Base-by-base conservation (phyloP, 2,329 filamentous ascomycete genomes). In the Conoideocrella luteorostrata region DNA sequence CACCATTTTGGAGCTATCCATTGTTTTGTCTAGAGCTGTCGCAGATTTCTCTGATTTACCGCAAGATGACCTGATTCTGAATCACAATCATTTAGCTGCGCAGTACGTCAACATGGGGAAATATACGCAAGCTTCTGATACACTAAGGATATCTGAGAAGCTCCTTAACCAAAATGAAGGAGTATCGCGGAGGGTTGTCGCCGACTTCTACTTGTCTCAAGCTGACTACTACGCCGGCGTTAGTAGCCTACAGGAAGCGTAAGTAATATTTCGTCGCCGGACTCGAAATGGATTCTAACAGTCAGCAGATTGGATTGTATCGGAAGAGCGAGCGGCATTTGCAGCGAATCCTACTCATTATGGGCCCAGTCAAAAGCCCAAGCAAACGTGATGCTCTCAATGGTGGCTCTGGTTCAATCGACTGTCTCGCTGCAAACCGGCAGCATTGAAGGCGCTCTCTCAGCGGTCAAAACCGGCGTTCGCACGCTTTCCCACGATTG, bases 181-280 rank as follows among this genome's bases (percentile, higher is more conserved):
- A 0, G 48, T 59, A 3, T 63, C 68, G 3, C 59, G 59, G 11
- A 66, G 72, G 15, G 61, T 68, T 5, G 50, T 70, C 17, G 70
- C 70, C 9, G 63, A 64, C 13, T 84, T 84, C 59, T 77, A 89
- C 50, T 65, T 95, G 6, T 78, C 81, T 0, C 80, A 82, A 48
- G 82, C 86, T 1, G 87, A 95, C 59, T 88, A 89, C 59, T 71
- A 83, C 22, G 68, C 90, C 15, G 76, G 77, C 2, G 75, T 82
- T 11, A 84, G 84, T 9, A 79, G 81, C 39, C 65, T 77, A 13
- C 73, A 81, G 9, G 80, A 84, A 62, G 84, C 78, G 59, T 70
- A 57, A 56, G 63, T 64, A 28, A 37, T 7, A 21, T 18, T 22
- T 7, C 3, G 12, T 4, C 2, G 34, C 20, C n/a, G 13, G 4